Conservation (phyloP, 305 asterid genomes). For the Ilex paraguariensis region DNA sequence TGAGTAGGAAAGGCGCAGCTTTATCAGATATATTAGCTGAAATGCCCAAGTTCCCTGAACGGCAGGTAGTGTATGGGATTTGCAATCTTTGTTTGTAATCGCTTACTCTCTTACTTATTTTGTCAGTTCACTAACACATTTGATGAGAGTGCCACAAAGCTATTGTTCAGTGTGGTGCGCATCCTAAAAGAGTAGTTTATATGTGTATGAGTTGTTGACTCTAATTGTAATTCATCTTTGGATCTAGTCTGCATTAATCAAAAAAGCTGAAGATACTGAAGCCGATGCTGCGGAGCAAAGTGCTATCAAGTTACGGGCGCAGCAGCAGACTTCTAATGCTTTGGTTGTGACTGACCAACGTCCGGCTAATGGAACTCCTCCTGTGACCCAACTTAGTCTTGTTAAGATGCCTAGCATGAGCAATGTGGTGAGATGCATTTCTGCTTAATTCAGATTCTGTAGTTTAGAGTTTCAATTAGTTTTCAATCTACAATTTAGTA, state of each 20-base stretch:
- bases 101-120: background rate
- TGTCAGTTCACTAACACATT: background rate
- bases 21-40: constrained; percentile 94
- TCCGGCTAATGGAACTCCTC: constrained; percentile 68
- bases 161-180: background rate
- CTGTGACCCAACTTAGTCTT: constrained; percentile 65
- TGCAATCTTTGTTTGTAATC: background rate
- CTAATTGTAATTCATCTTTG: background rate
- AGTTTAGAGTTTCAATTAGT: background rate
- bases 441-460: constrained; percentile 14
- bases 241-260: constrained; percentile 68
- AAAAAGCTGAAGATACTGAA: constrained; percentile 84
- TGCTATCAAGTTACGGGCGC: constrained; percentile 87
- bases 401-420: constrained; percentile 69
- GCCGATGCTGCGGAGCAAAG: constrained; percentile 98
- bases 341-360: constrained; percentile 73
- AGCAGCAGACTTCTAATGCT: constrained; percentile 84
- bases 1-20: constrained; percentile 94
- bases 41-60: constrained; percentile 99
- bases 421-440: constrained; percentile 48
- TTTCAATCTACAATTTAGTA: constrained; percentile 14
- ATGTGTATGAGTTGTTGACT: background rate
- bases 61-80: constrained; percentile 58
- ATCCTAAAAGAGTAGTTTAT: too few relatives aligned
- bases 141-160: background rate